Evolutionary conservation across 441 rosid genomes (phyloP), one percentile per base, ranked within the genome.

Genomic region (Populus tomentosa): DNA sequence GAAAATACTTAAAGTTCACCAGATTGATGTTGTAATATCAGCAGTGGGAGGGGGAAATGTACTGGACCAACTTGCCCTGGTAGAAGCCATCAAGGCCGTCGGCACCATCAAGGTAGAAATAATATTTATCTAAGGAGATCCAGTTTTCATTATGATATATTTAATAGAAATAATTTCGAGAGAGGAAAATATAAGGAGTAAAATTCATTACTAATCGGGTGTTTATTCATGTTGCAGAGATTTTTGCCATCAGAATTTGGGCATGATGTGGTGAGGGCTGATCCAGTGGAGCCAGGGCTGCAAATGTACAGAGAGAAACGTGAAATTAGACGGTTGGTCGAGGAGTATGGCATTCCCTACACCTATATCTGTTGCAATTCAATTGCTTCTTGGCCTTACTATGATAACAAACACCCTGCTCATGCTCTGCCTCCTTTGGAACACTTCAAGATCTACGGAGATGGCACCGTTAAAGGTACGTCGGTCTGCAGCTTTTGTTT

Each of bases 351-450:
- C 4, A 67, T 88, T 20, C 89, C 91, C 0, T 86, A 81, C 79
- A 87, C 88, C 11, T 87, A 88, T 81, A 84, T 88, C 26, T 88
- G 90, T 68, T 88, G 90, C 87, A 88, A 88, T 53, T 88, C 91
- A 21, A 82, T 88, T 40, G 91, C 90, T 23, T 83, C 90, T 5
- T 88, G 91, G 91, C 91, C 91, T 23, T 88, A 88, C 79, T 78
- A 63, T 46, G 82, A 85, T 68, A 87, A 87, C 70, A 81, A 72
- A 0, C 91, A 88, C 80, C 91, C 90, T 6, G 69, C 90, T 0
- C 85, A 87, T 38, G 84, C 82, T 33, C 73, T 82, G 10, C 91
- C 91, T 3, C 91, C 91, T 32, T 62, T 87, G 78, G 89, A 87
- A 40, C 81, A 66, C 28, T 84, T 84, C 67, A 80, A 81, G 53